A percentile compares a stretch with the other conserved stretches of the same genome.
Evolutionary conservation across 2,329 filamentous ascomycete genomes (phyloP).

Genomic region (Apiospora sp.): DNA sequence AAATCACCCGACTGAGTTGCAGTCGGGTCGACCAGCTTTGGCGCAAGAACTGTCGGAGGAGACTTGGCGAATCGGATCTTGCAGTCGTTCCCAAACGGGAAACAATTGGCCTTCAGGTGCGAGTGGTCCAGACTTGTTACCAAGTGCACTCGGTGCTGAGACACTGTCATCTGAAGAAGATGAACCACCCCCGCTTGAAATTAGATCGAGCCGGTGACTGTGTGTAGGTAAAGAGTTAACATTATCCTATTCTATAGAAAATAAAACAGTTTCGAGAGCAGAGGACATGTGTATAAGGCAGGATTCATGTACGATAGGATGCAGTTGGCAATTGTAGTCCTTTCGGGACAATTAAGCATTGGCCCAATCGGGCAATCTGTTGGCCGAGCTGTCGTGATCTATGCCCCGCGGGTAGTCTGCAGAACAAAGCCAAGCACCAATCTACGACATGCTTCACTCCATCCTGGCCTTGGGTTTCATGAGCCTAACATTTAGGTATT

Average conservation of each 20-base stretch:
- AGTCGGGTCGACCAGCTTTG: slow-evolving; percentile 2
- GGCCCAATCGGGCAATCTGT: background rate
- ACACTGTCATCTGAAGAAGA: background rate
- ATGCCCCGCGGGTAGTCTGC: background rate
- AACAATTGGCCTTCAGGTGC: background rate
- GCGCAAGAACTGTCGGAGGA: background rate
- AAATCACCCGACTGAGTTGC: background rate
- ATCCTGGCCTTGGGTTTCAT: background rate
- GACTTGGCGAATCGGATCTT: background rate
- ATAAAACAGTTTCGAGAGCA: background rate
- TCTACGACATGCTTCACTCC: background rate
- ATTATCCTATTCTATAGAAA: background rate
- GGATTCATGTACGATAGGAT: background rate
- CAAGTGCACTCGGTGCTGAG: background rate
- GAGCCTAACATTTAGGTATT: too few species aligned
- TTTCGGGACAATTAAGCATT: background rate
- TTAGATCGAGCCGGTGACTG: background rate
- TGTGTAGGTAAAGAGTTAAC: background rate
- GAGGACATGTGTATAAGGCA: background rate
- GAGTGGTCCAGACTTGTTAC: background rate
- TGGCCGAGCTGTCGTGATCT: background rate
- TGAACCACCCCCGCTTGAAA: background rate
- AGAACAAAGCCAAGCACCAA: background rate
- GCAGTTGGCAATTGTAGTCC: background rate
- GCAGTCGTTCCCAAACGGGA: slow-evolving; percentile 6